These are phyloP conservation scores for Aechmea fasciata DNA, from an alignment of 176 grass and related monocot species.

Conservation along the genomic window DNA sequence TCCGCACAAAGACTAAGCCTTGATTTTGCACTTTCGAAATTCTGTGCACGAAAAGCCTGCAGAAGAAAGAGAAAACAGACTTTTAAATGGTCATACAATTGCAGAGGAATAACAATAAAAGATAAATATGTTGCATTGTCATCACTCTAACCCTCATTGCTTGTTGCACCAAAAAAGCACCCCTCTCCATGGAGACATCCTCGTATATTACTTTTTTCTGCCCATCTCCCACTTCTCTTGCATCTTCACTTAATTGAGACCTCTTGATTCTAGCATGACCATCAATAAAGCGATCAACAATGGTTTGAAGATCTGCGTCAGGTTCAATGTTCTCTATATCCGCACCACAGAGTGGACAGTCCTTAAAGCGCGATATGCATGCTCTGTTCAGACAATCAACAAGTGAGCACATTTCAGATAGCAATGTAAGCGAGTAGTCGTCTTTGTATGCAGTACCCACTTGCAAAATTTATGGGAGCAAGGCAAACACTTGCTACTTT, in stretches of 20 bases:
- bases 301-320: slow-evolving; percentile 63
- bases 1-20: slow-evolving; percentile 78
- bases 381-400: slow-evolving; percentile 35
- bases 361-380: slow-evolving; percentile 81
- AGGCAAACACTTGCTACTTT: slow-evolving; percentile 72
- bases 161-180: slow-evolving; percentile 91
- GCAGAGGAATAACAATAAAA: neutral
- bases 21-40: slow-evolving; percentile 83
- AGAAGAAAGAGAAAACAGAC: slow-evolving; percentile 9
- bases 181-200: slow-evolving; percentile 96
- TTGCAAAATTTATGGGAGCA: slow-evolving; percentile 95
- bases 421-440: neutral
- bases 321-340: slow-evolving; percentile 78
- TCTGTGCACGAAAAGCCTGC: slow-evolving; percentile 70
- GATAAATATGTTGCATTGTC: neutral
- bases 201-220: slow-evolving; percentile 85
- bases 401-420: slow-evolving; percentile 8
- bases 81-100: neutral
- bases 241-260: slow-evolving; percentile 32
- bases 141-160: slow-evolving; percentile 79
- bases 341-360: slow-evolving; percentile 85
- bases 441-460: slow-evolving; percentile 22
- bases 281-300: slow-evolving; percentile 81
- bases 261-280: slow-evolving; percentile 94
- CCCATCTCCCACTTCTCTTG: slow-evolving; percentile 19